Conservation (phyloP, 2,329 filamentous ascomycete species). For the Trichoderma sp. region DNA sequence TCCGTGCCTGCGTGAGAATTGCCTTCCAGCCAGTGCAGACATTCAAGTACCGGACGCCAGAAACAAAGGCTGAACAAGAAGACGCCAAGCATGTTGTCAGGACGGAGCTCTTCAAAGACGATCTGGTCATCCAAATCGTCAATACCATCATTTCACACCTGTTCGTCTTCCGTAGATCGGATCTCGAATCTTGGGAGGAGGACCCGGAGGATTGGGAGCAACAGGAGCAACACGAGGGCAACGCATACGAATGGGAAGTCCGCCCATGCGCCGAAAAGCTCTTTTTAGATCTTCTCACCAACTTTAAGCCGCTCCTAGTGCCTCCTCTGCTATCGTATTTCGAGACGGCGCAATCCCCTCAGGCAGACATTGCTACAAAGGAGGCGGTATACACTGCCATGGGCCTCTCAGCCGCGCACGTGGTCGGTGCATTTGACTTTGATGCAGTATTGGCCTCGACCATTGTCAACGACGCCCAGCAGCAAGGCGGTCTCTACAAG, state of each 20-base stretch:
- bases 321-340: slow-evolving; percentile 83
- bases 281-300: slow-evolving; percentile 85
- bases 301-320: slow-evolving; percentile 81
- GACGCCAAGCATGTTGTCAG: slow-evolving; percentile 70
- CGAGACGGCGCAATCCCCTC: slow-evolving; percentile 67
- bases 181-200: slow-evolving; percentile 90
- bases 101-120: slow-evolving; percentile 70
- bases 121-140: slow-evolving; percentile 78
- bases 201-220: slow-evolving; percentile 96
- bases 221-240: slow-evolving; percentile 79
- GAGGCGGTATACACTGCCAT: slow-evolving; percentile 95
- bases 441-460: slow-evolving; percentile 74
- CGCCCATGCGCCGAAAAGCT: slow-evolving; percentile 91
- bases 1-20: slow-evolving; percentile 82
- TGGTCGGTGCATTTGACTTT: slow-evolving; percentile 78
- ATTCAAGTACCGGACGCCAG: slow-evolving; percentile 77
- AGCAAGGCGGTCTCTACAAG: slow-evolving; percentile 64
- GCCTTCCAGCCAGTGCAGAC: slow-evolving; percentile 77
- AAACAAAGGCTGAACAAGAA: slow-evolving; percentile 75
- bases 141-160: slow-evolving; percentile 83
- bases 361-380: slow-evolving; percentile 74
- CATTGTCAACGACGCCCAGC: slow-evolving; percentile 76
- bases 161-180: slow-evolving; percentile 81
- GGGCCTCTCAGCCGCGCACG: slow-evolving; percentile 77
- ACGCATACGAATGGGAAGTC: slow-evolving; percentile 90